Percentiles rank a stretch among this genome's conserved stretches.
Evolutionary conservation across 2,329 filamentous ascomycete species (phyloP).

Genomic region (Ascochyta pisi): DNA sequence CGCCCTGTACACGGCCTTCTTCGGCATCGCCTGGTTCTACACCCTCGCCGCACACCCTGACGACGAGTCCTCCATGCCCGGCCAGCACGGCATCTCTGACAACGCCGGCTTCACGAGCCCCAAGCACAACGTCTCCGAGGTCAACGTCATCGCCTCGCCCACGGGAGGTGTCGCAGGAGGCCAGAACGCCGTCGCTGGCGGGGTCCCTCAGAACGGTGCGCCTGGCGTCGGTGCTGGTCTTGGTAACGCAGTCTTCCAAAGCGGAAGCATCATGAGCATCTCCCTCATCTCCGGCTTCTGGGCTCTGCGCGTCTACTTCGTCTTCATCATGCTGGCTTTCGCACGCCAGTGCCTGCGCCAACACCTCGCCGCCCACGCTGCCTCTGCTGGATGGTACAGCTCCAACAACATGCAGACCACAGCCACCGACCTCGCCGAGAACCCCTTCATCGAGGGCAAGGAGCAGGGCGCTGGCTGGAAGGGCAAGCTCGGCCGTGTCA

Average conservation of each 20-base stretch:
- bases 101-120: constrained; percentile 71
- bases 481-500: constrained; percentile 77
- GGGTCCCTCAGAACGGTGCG: constrained; percentile 33
- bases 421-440: constrained; percentile 61
- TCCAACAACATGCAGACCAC: constrained; percentile 47
- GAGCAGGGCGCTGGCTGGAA: constrained; percentile 81
- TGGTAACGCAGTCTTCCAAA: constrained; percentile 69
- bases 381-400: constrained; percentile 52
- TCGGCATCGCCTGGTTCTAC: constrained; percentile 86
- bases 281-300: constrained; percentile 76
- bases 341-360: constrained; percentile 78
- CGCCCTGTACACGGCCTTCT: constrained; percentile 79
- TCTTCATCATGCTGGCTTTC: constrained; percentile 82
- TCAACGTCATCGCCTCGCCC: constrained; percentile 61
- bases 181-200: constrained; percentile 62
- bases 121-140: constrained; percentile 65
- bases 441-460: constrained; percentile 73
- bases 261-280: constrained; percentile 77
- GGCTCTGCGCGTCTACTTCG: constrained; percentile 80
- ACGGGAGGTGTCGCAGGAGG: constrained; percentile 54
- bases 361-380: constrained; percentile 61
- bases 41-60: constrained; percentile 66
- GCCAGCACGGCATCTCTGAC: constrained; percentile 64
- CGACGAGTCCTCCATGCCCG: constrained; percentile 45
- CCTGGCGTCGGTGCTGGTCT: constrained; percentile 54